Base-by-base conservation (phyloP, 2,329 filamentous ascomycete species). In the Parastagonospora avenae region DNA sequence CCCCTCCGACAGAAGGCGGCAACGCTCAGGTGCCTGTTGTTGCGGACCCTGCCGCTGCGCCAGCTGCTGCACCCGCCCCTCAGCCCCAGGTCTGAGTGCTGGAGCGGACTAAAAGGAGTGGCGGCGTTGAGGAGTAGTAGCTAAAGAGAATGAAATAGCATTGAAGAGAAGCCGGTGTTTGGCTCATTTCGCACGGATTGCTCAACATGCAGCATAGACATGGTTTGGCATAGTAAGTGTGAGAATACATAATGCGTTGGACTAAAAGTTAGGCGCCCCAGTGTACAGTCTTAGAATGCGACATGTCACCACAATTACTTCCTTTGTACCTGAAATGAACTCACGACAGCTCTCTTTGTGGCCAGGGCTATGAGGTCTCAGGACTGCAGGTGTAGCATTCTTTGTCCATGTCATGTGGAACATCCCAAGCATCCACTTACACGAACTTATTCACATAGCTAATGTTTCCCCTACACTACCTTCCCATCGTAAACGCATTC, bases 1-100 rank as follows among this genome's bases (percentile, higher is more conserved):
- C 67, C 46, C 57, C 59, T 15, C 64, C 66, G 7, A 70, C 63
- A 6, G 62, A 64, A 38, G 60, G 56, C 3, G 55, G 46, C 30
- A 59, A 36, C 50, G 55, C 55, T 12, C 48, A 59, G 40, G 65
- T 60, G 8, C 59, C 61, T 40, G 60, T 50, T 8, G 46, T 46
- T 28, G 19, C 19, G 3, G 57, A 59, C 9, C 57, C 56, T 36
- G 53, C 50, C n/a, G 46, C 44, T 19, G 56, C 51, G n/a, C 53
- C 48, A 5, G 51, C 40, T 33, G 14, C 32, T 43, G 24, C 41
- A 6, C 41, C 41, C 9, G 40, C 40, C 16, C 11, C n/a, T 24
- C 16, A 40, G 32, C 43, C 41, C 16, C 29, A 46, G 28, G 40
- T 32, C 27, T 42, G 44, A 32, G 33, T 16, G 8, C 8, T 28